Evolutionary conservation across 495 filamentous ascomycete species (phyloP).

Genomic region (Podospora pseudoanserina): DNA sequence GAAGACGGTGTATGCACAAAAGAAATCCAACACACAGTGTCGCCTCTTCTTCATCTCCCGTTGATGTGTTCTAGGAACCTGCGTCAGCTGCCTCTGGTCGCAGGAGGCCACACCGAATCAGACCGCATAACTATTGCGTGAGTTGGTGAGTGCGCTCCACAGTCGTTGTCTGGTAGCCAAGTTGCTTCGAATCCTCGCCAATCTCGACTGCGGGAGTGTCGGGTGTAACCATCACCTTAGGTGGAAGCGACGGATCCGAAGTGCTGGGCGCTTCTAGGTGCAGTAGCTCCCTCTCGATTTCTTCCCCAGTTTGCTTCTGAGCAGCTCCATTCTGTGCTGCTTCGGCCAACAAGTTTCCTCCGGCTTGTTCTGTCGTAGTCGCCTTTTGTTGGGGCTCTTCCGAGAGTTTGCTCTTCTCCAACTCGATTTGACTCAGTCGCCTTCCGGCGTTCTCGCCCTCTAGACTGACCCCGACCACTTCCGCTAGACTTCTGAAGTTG

Average conservation of each 20-base stretch:
- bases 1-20: conserved; percentile 3
- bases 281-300: neutral
- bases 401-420: conserved; percentile 16
- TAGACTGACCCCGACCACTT: conserved; percentile 66
- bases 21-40: neutral
- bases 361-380: neutral
- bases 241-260: conserved; percentile 10
- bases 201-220: conserved; percentile 34
- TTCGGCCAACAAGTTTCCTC: neutral
- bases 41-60: neutral
- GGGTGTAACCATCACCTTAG: conserved; percentile 39
- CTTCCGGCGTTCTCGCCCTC: conserved; percentile 38
- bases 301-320: neutral
- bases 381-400: neutral
- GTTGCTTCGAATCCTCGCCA: conserved; percentile 37
- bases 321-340: neutral
- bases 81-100: neutral
- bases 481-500: conserved; percentile 85
- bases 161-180: conserved; percentile 32
- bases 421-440: conserved; percentile 28
- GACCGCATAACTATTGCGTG: conserved; percentile 30
- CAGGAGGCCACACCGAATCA: conserved; percentile 6
- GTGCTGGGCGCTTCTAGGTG: neutral
- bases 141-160: conserved; percentile 31
- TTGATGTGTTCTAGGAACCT: neutral